phyloP scores from a whole-genome alignment of 768 basidiomycete species.

The Phylloporus sp. region DNA sequence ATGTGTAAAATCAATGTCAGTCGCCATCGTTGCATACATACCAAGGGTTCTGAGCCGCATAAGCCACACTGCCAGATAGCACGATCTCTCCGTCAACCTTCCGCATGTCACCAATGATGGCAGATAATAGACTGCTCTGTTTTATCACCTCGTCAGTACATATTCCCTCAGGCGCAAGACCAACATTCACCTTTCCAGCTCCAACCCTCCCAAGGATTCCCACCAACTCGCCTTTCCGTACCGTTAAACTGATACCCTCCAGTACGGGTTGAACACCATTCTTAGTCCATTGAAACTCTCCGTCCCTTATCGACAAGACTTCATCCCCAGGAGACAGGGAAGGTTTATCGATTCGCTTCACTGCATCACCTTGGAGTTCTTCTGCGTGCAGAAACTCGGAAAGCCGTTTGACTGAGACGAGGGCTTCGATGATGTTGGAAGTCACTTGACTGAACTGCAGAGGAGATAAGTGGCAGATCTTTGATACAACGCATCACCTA shows the following conservation, averaged over 20 bases:
- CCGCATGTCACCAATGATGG: conserved; percentile 85
- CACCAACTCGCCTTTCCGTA: conserved; percentile 79
- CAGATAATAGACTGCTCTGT: conserved; percentile 71
- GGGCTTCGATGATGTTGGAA: conserved; percentile 78
- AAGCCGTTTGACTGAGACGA: conserved; percentile 78
- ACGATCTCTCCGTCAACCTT: conserved; percentile 67
- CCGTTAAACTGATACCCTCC: conserved; percentile 68
- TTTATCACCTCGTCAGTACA: not conserved
- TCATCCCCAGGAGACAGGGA: conserved; percentile 55
- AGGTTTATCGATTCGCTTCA: conserved; percentile 44
- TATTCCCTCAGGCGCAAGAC: not conserved
- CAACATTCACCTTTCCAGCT: conserved; percentile 65
- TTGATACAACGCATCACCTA: conserved; percentile 25
- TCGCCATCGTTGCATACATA: conserved; percentile 25
- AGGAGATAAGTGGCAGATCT: not conserved
- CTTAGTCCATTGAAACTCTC: conserved; percentile 79
- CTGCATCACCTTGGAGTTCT: conserved; percentile 77
- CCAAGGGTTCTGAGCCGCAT: conserved; percentile 88
- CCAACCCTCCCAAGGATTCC: conserved; percentile 88
- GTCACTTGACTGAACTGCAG: conserved; percentile 64
- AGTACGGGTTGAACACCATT: conserved; percentile 53
- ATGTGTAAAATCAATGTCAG: not conserved
- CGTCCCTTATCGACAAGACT: conserved; percentile 65
- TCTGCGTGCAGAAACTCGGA: conserved; percentile 69
- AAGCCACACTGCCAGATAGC: conserved; percentile 67